phyloP scores from a whole-genome alignment of 208 protist species.

The Wallacemonas sp. region DNA sequence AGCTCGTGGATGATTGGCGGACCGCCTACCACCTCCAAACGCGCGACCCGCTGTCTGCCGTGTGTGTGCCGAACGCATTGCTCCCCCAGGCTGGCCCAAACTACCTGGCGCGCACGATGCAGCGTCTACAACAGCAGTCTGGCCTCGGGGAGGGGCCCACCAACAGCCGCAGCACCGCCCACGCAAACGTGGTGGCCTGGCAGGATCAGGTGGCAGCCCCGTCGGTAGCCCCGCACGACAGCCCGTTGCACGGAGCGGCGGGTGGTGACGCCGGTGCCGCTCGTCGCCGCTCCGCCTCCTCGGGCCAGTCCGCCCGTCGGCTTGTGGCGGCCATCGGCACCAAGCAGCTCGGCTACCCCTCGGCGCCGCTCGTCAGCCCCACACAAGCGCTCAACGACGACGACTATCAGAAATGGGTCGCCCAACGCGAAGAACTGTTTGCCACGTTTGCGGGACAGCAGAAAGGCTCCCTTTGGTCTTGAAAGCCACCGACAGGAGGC shows the following conservation, averaged over 20 bases:
- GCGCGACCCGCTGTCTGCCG: conserved; percentile 33
- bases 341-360: conserved; percentile 37
- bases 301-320: conserved; percentile 14
- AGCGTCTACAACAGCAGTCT: conserved; percentile 9
- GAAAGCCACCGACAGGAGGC: too few relatives aligned
- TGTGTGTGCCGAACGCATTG: conserved; percentile 46
- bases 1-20: conserved; percentile 58
- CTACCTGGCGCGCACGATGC: conserved; percentile 52
- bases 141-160: neutral
- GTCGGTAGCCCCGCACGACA: conserved; percentile 13
- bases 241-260: too few relatives aligned
- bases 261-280: conserved; percentile 9
- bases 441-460: too few relatives aligned
- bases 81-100: conserved; percentile 53
- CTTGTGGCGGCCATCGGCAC: conserved; percentile 51
- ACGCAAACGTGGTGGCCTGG: conserved; percentile 15
- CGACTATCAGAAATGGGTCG: conserved; percentile 50
- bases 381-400: conserved; percentile 23
- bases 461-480: too few relatives aligned
- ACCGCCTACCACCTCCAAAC: conserved; percentile 22
- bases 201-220: conserved; percentile 10
- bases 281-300: neutral
- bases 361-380: conserved; percentile 53
- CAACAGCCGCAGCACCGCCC: neutral
- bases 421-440: conserved; percentile 67